phyloP scores from a whole-genome alignment of 345 rosid species.

The Citrus glauca region DNA sequence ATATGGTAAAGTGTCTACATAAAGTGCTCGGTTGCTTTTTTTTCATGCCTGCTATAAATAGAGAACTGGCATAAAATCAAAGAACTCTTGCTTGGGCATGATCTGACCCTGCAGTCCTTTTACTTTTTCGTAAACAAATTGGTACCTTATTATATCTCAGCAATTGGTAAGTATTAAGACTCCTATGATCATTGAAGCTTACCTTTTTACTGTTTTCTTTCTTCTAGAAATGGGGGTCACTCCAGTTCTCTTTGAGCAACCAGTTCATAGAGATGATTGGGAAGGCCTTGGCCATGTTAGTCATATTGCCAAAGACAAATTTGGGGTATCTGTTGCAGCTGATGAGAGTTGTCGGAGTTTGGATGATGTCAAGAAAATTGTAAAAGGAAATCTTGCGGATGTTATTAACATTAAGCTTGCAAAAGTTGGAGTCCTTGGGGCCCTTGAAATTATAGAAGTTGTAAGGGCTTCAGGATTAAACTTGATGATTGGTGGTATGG shows the following conservation, averaged over 20 bases:
- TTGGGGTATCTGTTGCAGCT: constrained; percentile 82
- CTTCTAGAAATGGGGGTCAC: constrained; percentile 74
- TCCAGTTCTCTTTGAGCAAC: constrained; percentile 91
- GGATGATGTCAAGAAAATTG: constrained; percentile 68
- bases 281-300: constrained; percentile 84
- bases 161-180: not conserved
- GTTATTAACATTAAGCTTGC: constrained; percentile 87
- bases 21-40: not conserved
- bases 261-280: constrained; percentile 92
- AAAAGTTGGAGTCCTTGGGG: constrained; percentile 73
- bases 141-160: too few relatives aligned
- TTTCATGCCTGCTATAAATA: not conserved
- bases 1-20: constrained; percentile 41
- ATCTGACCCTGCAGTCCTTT: not conserved
- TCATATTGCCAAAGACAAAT: constrained; percentile 52
- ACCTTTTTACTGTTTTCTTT: constrained; percentile 12
- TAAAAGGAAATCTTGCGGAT: constrained; percentile 54
- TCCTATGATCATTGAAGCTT: not conserved
- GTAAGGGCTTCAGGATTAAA: constrained; percentile 64
- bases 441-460: constrained; percentile 68
- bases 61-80: not conserved
- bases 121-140: not conserved
- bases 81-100: constrained; percentile 5
- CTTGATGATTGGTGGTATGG: constrained; percentile 95
- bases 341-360: constrained; percentile 87